Conservation (phyloP, 345 rosid species). For the Leavenworthia alabamica region DNA sequence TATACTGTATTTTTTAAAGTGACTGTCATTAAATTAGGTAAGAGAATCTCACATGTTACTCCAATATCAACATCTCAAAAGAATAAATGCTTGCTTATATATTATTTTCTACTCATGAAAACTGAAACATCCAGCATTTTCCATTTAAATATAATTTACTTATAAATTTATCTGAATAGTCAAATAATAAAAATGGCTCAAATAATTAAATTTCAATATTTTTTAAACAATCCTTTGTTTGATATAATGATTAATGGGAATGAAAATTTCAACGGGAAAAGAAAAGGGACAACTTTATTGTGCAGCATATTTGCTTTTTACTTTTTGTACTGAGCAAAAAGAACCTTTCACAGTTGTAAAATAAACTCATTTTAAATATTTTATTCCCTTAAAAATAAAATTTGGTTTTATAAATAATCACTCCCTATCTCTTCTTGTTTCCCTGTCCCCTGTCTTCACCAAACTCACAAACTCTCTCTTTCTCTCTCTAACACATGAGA, state of each 20-base stretch:
- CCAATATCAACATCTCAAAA: slow-evolving; percentile 22
- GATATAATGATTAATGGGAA: slow-evolving; percentile 6
- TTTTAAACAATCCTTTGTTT: slow-evolving; percentile 3
- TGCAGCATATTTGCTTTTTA: slow-evolving; percentile 35
- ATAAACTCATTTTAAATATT: not conserved
- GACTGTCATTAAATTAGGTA: not conserved
- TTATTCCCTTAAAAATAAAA: not conserved
- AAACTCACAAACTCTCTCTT: not conserved
- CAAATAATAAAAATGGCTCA: not conserved
- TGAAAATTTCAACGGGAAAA: slow-evolving; percentile 6
- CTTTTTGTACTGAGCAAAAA: slow-evolving; percentile 18
- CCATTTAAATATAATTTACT: not conserved
- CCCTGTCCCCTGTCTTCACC: slow-evolving; percentile 13
- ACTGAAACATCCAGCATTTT: not conserved
- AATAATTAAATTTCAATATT: too few relatives aligned
- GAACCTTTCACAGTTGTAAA: slow-evolving; percentile 22
- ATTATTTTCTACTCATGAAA: not conserved
- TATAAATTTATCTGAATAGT: not conserved
- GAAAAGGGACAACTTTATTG: slow-evolving; percentile 33
- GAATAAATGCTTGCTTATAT: slow-evolving; percentile 1
- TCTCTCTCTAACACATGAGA: slow-evolving; percentile 17
- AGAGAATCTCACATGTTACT: slow-evolving; percentile 3
- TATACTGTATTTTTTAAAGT: not conserved
- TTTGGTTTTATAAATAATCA: slow-evolving; percentile 32
- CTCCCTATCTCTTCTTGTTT: not conserved